Conservation (phyloP, 2,329 filamentous ascomycete species). For the Sphaerulina musiva region DNA sequence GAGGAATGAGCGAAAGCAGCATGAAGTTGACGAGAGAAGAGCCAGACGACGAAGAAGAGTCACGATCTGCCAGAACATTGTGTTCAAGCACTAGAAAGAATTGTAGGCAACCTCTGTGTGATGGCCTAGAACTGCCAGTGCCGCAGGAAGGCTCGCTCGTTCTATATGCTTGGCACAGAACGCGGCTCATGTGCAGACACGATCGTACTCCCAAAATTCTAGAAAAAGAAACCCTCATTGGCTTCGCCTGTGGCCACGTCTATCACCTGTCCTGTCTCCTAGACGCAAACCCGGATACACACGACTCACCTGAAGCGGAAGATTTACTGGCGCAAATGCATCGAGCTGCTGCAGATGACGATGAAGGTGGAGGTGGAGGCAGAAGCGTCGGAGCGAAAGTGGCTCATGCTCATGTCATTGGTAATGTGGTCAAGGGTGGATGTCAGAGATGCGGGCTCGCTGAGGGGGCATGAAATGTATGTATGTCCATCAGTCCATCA, state of each 20-base stretch:
- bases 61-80: too few species aligned
- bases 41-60: too few species aligned
- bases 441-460: conserved; percentile 19
- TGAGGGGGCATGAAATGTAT: conserved; percentile 12
- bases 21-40: too few species aligned
- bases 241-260: conserved; percentile 75
- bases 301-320: conserved; percentile 26
- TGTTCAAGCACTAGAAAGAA: too few species aligned
- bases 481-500: too few species aligned
- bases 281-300: conserved; percentile 34
- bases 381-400: conserved; percentile 79
- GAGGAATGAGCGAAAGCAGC: conserved; percentile 14
- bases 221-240: conserved; percentile 67
- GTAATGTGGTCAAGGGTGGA: conserved; percentile 48
- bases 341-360: conserved; percentile 41
- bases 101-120: too few species aligned
- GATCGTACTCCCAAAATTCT: background rate
- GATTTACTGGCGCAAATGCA: conserved; percentile 40
- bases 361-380: conserved; percentile 34
- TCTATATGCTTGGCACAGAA: too few species aligned
- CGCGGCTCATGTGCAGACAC: too few species aligned
- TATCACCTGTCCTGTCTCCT: conserved; percentile 71
- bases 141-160: too few species aligned
- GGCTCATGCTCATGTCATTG: conserved; percentile 71
- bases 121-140: too few species aligned